These are phyloP conservation scores for Penstemon newberryi DNA, from an alignment of 257 asterid genomes.

Conservation along the genomic window DNA sequence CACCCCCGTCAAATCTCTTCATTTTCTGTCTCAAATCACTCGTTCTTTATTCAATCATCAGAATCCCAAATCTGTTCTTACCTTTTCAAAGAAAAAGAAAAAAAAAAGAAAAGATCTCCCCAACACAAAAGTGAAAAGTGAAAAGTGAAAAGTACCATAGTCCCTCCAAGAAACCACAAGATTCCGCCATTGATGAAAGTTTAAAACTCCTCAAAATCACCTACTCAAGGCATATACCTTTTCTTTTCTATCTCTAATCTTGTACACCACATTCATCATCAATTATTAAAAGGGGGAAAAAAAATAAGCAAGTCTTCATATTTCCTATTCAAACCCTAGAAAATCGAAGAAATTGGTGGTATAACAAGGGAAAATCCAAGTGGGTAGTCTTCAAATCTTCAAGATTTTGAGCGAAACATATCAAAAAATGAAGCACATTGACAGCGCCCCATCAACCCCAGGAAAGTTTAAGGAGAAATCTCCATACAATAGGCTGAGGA, in stretches of 20 bases:
- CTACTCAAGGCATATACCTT: constrained; percentile 28
- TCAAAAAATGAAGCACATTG: constrained; percentile 74
- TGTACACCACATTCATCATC: constrained; percentile 27
- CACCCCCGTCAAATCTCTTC: not conserved
- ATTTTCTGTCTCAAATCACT: constrained; percentile 43
- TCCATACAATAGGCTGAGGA: constrained; percentile 66
- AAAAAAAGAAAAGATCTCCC: constrained; percentile 27
- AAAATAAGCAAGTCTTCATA: not conserved
- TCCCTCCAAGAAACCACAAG: constrained; percentile 54
- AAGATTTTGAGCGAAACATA: constrained; percentile 28
- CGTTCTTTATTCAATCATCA: constrained; percentile 40
- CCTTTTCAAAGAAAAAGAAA: not conserved
- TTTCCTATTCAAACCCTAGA: constrained; percentile 36
- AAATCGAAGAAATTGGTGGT: constrained; percentile 25
- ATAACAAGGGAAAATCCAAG: constrained; percentile 16
- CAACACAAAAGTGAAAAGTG: not conserved
- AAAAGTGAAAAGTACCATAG: not conserved
- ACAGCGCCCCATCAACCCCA: constrained; percentile 65
- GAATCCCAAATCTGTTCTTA: constrained; percentile 24
- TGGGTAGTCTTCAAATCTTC: constrained; percentile 33
- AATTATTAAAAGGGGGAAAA: not conserved
- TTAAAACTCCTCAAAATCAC: constrained; percentile 21
- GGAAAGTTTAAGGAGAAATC: constrained; percentile 98
- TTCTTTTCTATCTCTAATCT: constrained; percentile 25
- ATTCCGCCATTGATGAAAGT: constrained; percentile 47